These are phyloP conservation scores for Corylus heterophylla DNA, from an alignment of 306 rosid genomes.

Conservation along the genomic window DNA sequence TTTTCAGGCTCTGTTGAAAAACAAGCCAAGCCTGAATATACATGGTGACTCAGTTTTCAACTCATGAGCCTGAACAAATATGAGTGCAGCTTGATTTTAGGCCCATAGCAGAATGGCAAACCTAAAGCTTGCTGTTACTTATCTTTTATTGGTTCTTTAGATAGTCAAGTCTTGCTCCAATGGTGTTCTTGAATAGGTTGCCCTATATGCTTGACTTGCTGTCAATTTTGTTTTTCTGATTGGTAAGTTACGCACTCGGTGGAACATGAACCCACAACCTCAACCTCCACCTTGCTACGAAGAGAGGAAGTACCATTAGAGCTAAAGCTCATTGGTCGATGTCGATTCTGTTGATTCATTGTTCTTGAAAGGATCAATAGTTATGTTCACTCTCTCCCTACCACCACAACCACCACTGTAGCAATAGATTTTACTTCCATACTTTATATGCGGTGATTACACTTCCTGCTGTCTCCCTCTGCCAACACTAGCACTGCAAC, in stretches of 20 bases:
- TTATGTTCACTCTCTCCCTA: background rate
- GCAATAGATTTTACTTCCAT: background rate
- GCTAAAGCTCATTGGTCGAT: too few relatives aligned
- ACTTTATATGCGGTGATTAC: background rate
- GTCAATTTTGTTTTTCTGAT: background rate
- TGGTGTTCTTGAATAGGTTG: background rate
- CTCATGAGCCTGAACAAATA: background rate
- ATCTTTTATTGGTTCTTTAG: background rate
- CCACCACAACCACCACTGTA: background rate
- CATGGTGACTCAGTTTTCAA: background rate
- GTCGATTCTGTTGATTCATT: background rate
- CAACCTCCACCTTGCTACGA: too few relatives aligned
- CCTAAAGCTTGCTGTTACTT: background rate
- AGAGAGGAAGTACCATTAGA: too few relatives aligned
- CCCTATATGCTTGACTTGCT: background rate
- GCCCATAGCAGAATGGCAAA: background rate
- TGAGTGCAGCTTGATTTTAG: background rate
- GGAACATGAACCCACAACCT: too few relatives aligned
- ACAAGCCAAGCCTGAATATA: background rate
- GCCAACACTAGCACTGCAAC: background rate
- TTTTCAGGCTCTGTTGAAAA: background rate
- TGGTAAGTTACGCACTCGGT: background rate
- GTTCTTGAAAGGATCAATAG: background rate
- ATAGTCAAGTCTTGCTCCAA: background rate
- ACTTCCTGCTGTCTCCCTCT: background rate